These are phyloP conservation scores for Iris macrosiphon DNA, from an alignment of 106 monocot species.

Conservation along the genomic window DNA sequence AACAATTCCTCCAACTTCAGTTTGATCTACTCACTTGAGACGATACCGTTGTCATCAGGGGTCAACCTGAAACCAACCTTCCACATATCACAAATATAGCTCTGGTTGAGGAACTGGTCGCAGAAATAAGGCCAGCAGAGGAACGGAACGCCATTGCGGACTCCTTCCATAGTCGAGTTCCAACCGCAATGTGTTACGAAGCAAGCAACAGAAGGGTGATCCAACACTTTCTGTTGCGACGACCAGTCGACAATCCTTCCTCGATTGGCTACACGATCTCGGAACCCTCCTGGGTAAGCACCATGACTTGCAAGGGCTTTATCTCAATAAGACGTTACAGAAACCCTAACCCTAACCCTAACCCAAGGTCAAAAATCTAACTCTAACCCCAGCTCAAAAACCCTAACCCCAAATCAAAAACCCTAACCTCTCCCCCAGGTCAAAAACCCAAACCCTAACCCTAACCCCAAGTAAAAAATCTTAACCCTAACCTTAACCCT, in stretches of 20 bases:
- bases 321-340: too few species aligned
- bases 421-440: too few species aligned
- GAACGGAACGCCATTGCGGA: constrained; percentile 44
- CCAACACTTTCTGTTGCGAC: constrained; percentile 46
- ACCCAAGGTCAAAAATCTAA: too few species aligned
- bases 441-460: too few species aligned
- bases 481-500: too few species aligned
- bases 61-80: constrained; percentile 31
- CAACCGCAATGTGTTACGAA: constrained; percentile 60
- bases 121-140: constrained; percentile 55
- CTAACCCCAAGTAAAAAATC: too few species aligned
- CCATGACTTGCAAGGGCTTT: too few species aligned
- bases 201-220: constrained; percentile 47
- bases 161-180: constrained; percentile 52
- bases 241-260: constrained; percentile 39
- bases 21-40: constrained; percentile 21
- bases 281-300: constrained; percentile 12
- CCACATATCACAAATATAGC: constrained; percentile 43
- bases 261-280: constrained; percentile 3
- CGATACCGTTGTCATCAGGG: constrained; percentile 15
- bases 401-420: too few species aligned
- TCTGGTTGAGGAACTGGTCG: constrained; percentile 45
- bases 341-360: too few species aligned
- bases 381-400: too few species aligned
- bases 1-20: constrained; percentile 29